phyloP scores from a whole-genome alignment of 345 rosid genomes.

The Brassica juncea region DNA sequence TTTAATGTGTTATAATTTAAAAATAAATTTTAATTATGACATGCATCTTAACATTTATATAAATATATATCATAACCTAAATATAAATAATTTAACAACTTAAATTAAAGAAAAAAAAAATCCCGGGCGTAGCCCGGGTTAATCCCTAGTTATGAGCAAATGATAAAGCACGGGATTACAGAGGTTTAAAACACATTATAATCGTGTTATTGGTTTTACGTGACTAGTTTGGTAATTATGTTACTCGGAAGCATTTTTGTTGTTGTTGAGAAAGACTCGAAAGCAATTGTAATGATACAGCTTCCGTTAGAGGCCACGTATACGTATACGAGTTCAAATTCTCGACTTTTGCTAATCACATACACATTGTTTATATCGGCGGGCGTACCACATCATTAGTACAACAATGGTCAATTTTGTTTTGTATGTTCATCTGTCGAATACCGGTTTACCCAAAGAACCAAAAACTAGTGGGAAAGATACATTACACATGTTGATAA shows the following conservation, averaged over 20 bases:
- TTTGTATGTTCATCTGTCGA: not conserved
- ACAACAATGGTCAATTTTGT: not conserved
- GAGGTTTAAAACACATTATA: conserved; percentile 5
- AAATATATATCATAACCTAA: too few relatives aligned
- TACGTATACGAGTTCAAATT: not conserved
- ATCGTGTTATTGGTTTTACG: conserved; percentile 21
- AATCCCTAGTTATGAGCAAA: conserved; percentile 30
- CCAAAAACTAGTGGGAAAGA: not conserved
- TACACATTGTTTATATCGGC: not conserved
- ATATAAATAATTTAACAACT: too few relatives aligned
- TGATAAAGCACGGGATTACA: conserved; percentile 24
- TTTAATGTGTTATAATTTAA: too few relatives aligned
- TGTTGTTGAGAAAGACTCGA: not conserved
- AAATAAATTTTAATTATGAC: too few relatives aligned
- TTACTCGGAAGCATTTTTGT: conserved; percentile 3
- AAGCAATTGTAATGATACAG: conserved; percentile 25
- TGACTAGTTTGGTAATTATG: conserved; percentile 10
- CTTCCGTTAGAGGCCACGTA: conserved; percentile 19
- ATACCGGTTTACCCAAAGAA: not conserved
- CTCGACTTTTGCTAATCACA: conserved; percentile 10
- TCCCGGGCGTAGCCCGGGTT: too few relatives aligned
- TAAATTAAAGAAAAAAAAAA: too few relatives aligned
- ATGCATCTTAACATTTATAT: too few relatives aligned
- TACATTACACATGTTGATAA: conserved; percentile 6
- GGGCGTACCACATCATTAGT: not conserved